These are phyloP conservation scores for Tulasnella sp. DNA, from an alignment of 768 basidiomycete genomes.

Conservation along the genomic window DNA sequence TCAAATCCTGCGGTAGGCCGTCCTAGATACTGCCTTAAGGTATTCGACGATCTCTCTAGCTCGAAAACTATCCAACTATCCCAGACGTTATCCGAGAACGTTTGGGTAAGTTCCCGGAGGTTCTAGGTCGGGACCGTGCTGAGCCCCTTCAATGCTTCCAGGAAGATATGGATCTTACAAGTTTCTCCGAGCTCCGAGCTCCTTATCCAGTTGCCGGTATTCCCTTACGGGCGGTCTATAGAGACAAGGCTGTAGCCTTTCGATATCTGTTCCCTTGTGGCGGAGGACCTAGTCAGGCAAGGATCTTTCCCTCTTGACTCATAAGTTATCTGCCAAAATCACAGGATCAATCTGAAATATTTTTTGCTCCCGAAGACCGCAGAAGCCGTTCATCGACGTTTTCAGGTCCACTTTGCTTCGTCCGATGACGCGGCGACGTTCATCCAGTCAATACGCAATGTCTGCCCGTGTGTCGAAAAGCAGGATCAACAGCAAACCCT, in stretches of 20 bases:
- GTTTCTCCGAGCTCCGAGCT: constrained; percentile 57
- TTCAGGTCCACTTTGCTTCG: constrained; percentile 72
- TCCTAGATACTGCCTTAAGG: neutral
- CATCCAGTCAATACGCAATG: constrained; percentile 61
- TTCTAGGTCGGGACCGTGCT: neutral
- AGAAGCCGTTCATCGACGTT: constrained; percentile 59
- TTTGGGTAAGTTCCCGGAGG: neutral
- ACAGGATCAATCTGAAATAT: too few species aligned
- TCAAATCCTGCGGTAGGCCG: neutral
- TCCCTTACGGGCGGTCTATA: constrained; percentile 81
- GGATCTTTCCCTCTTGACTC: neutral
- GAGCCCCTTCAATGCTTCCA: constrained; percentile 41
- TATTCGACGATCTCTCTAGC: constrained; percentile 5
- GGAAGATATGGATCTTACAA: constrained; percentile 78
- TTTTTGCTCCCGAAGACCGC: constrained; percentile 10
- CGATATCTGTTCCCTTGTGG: constrained; percentile 59
- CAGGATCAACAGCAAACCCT: constrained; percentile 41
- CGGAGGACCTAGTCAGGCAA: constrained; percentile 28
- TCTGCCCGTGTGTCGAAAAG: constrained; percentile 77
- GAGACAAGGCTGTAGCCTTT: constrained; percentile 71
- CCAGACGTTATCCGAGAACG: neutral
- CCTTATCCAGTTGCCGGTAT: constrained; percentile 55
- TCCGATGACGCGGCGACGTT: constrained; percentile 56
- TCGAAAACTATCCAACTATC: neutral
- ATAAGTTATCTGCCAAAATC: neutral